A percentile compares a stretch with the other conserved stretches of the same genome.
Conservation (phyloP, 106 monocot genomes). For the Allium cepa region DNA sequence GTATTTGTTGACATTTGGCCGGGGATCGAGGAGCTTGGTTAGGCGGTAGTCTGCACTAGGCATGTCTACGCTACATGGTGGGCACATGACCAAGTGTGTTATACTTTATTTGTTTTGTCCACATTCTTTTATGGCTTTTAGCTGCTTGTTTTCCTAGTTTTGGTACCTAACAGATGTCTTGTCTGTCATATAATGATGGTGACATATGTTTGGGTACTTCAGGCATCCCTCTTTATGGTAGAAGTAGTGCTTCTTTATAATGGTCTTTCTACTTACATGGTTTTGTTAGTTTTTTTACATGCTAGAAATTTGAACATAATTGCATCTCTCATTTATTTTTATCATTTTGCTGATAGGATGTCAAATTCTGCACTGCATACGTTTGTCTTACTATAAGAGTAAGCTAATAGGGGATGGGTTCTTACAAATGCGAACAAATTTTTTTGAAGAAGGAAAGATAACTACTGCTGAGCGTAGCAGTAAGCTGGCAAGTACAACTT, state of each 20-base stretch:
- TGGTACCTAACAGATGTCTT: slow-evolving; percentile 12
- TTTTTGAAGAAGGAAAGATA: too few species aligned
- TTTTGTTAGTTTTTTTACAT: too few species aligned
- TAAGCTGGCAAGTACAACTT: too few species aligned
- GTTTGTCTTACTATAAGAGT: too few species aligned
- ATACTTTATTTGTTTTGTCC: slow-evolving; percentile 9
- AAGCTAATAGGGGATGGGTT: neutral
- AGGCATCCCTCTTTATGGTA: neutral
- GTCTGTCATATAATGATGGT: slow-evolving; percentile 7
- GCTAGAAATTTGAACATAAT: too few species aligned
- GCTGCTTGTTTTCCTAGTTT: slow-evolving; percentile 11
- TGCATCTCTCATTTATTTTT: too few species aligned
- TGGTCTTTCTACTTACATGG: neutral
- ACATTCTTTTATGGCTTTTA: slow-evolving; percentile 10
- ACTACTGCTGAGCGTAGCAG: too few species aligned
- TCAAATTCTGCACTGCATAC: too few species aligned
- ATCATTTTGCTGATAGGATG: too few species aligned
- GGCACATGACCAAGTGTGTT: slow-evolving; percentile 17
- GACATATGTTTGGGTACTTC: slow-evolving; percentile 3
- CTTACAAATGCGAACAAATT: slow-evolving; percentile 19
- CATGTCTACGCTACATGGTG: slow-evolving; percentile 5
- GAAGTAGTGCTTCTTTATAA: slow-evolving; percentile 5
- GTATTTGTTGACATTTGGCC: neutral
- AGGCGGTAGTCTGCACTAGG: slow-evolving; percentile 12
- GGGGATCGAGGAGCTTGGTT: slow-evolving; percentile 5